Conservation (phyloP, 2,329 filamentous ascomycete species). For the Emydomyces testavorans region DNA sequence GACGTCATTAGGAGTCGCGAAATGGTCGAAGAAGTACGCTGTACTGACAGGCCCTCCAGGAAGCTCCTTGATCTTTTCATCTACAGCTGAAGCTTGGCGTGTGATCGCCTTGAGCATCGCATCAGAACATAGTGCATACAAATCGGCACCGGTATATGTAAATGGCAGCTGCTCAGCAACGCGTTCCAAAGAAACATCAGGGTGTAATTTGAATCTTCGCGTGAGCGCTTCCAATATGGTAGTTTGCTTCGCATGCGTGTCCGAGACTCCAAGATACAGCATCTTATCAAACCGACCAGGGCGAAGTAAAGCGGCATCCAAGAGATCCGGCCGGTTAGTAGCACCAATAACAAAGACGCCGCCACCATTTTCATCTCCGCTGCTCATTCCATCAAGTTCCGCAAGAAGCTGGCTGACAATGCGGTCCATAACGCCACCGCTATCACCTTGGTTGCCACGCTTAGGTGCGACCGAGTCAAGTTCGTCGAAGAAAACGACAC, state of each 20-base stretch:
- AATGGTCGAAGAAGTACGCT: conserved; percentile 91
- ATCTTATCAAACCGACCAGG: conserved; percentile 97
- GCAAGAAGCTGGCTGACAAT: conserved; percentile 98
- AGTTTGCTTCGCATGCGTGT: conserved; percentile 92
- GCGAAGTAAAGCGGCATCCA: conserved; percentile 94
- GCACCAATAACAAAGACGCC: conserved; percentile 99
- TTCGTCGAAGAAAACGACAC: conserved; percentile 97
- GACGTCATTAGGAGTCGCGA: conserved; percentile 69
- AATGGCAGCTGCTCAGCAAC: conserved; percentile 74
- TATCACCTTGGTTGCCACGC: conserved; percentile 91
- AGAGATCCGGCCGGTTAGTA: conserved; percentile 96
- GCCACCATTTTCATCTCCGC: conserved; percentile 90
- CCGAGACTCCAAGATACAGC: conserved; percentile 90
- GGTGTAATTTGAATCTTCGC: conserved; percentile 80
- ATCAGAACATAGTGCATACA: conserved; percentile 94
- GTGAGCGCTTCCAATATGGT: conserved; percentile 91
- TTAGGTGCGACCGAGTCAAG: conserved; percentile 98
- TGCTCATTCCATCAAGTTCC: conserved; percentile 94
- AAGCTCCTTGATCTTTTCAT: conserved; percentile 64
- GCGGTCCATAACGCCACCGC: conserved; percentile 95
- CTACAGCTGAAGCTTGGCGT: conserved; percentile 70
- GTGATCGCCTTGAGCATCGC: conserved; percentile 99
- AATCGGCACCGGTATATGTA: conserved; percentile 93
- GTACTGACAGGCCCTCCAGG: conserved; percentile 55
- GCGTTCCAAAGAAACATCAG: conserved; percentile 59